Base-by-base conservation (phyloP, 2,329 filamentous ascomycete species). In the Zasmidium angulare region DNA sequence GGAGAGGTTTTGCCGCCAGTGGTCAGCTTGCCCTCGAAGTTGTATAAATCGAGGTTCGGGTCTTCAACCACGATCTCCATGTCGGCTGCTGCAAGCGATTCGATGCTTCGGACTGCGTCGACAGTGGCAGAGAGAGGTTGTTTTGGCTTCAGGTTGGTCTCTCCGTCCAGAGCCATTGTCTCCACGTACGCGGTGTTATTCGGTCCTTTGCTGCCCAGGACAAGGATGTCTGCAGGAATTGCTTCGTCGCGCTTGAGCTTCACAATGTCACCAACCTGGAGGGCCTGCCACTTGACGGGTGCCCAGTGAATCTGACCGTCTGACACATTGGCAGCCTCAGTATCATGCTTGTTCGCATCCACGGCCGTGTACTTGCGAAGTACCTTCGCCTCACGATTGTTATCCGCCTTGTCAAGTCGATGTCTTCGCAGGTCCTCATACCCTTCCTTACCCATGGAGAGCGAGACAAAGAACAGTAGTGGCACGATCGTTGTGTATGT, bases 381-480 rank as follows among this genome's bases (percentile, higher is more conserved):
- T 0, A 69, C 60, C 40, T 62, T 58, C n/a, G 65, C 59, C 48
- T 63, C 53, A 29, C 58, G 51, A 47, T 68, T 68, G 68, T 97
- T 97, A 74, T 97, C 93, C 9, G 87, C 83, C 72, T 92, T 91
- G 72, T 97, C 93, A 56, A 96, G 79, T 54, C 86, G 82, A 72
- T 96, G 96, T 49, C 93, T 83, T 51, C 92, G 84, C 69, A 92
- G 86, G 74, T 97, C 93, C 72, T 97, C 93, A 66, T 89, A 96
- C 0, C 93, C 93, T 78, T 97, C 93, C 72, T 96, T 96, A 3
- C 83, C 88, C 84, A 97, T 96, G 48, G 91, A 96, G 62, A 97
- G 84, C 21, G 84, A 83, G 46, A 97, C 89, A 71, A 97, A 97
- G 59, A 91, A 86, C 60, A 90, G 75, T 14, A 97, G 77, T 0